phyloP scores from a whole-genome alignment of 164 flowering plant genomes.

The Litsea cubeba region DNA sequence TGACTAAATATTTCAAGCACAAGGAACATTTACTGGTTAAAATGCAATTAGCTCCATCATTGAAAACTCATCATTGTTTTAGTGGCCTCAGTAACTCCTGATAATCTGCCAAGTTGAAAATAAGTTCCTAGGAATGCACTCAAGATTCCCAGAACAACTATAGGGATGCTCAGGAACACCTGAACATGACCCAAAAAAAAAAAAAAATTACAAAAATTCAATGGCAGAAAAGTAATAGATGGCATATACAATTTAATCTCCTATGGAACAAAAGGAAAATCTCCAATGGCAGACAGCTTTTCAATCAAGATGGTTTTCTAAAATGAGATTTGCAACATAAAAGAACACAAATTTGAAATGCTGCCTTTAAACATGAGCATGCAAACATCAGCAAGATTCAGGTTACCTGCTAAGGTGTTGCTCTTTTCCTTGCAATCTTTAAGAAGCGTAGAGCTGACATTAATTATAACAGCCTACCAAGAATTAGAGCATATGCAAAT shows the following conservation, averaged over 20 bases:
- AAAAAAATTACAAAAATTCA: not conserved
- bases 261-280: not conserved
- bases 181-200: constrained; percentile 15
- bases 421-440: constrained; percentile 50
- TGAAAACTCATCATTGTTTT: too few relatives aligned
- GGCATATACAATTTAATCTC: not conserved
- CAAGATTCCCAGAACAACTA: constrained; percentile 40
- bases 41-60: too few relatives aligned
- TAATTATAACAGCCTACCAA: constrained; percentile 63
- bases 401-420: constrained; percentile 56
- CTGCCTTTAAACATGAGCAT: not conserved
- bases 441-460: constrained; percentile 71
- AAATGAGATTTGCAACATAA: too few relatives aligned
- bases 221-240: not conserved
- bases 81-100: not conserved
- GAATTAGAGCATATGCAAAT: not conserved
- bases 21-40: too few relatives aligned
- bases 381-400: not conserved
- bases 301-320: not conserved
- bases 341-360: not conserved
- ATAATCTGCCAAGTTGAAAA: constrained; percentile 37
- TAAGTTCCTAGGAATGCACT: constrained; percentile 57
- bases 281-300: not conserved
- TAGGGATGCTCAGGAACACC: constrained; percentile 31
- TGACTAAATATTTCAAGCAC: too few relatives aligned